Conservation (phyloP, 371 early-diverging fungal genomes). For the Mortierella sp. region DNA sequence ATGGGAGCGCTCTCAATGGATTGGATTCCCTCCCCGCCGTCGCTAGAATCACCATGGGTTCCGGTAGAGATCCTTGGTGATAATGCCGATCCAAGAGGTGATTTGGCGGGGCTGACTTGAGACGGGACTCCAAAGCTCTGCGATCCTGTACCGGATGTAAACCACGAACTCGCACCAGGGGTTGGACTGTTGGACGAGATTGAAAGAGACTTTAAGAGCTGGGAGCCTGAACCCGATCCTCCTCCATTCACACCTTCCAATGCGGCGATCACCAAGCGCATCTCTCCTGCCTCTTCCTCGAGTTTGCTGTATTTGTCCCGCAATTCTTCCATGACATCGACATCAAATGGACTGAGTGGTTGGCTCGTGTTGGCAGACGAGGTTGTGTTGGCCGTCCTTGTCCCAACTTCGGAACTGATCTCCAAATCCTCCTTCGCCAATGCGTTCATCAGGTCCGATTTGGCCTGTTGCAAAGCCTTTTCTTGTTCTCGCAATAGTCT, state of each 20-base stretch:
- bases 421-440: too few relatives aligned
- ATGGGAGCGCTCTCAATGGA: too few relatives aligned
- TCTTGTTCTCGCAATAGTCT: constrained; percentile 36
- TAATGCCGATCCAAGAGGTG: background rate
- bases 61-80: constrained; percentile 15
- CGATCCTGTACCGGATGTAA: constrained; percentile 17
- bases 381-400: background rate
- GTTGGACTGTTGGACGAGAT: constrained; percentile 6
- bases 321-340: constrained; percentile 22
- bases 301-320: constrained; percentile 28
- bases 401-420: too few relatives aligned
- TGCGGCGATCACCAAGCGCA: constrained; percentile 42
- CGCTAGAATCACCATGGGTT: background rate
- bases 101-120: constrained; percentile 4
- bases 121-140: constrained; percentile 22
- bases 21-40: background rate
- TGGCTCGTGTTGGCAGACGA: background rate
- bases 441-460: constrained; percentile 1
- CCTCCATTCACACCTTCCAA: constrained; percentile 30
- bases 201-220: constrained; percentile 10
- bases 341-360: constrained; percentile 29
- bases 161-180: constrained; percentile 14
- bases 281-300: constrained; percentile 37
- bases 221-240: constrained; percentile 26
- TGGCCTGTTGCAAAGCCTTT: constrained; percentile 3